Base-by-base conservation (phyloP, 345 rosid genomes). In the Boechera retrofracta region DNA sequence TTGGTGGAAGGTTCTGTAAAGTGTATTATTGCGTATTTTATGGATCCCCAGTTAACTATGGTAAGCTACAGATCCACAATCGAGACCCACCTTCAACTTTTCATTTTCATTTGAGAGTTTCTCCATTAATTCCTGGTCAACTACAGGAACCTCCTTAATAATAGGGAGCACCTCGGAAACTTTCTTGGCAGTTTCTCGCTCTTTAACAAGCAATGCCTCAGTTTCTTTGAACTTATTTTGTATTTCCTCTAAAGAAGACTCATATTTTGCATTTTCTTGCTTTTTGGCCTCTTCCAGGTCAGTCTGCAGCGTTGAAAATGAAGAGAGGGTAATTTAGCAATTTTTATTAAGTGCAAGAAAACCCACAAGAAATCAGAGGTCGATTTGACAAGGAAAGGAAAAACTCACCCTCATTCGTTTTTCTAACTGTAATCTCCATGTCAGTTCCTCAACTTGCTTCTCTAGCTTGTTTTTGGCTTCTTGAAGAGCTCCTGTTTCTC, bases 401-500 rank as follows among this genome's bases (percentile, higher is more conserved):
- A 44, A 33, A 44, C 79, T 83, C 80, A 92, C 99, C 79, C 98
- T 88, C 89, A 92, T 86, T 71, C 99, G 96, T 78, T 91, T 95
- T 92, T 95, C 99, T 68, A 95, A 85, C 79, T 93, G 99, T 47
- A 93, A 82, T 83, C 97, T 86, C 99, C 98, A 95, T 66, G 99
- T 95, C 73, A 95, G 83, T 70, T 95, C 99, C 78, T 95, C 99
- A 79, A 95, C 99, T 84, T 95, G 96, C 86, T 93, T 95, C 85
- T 95, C 98, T 81, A 93, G 84, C 82, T 92, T 91, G 83, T 92
- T 95, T 76, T 95, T 95, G 66, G 99, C 99, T 69, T 94, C 99
- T 82, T 95, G 98, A 74, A 95, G 93, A 77, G 99, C 99, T 79
- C 99, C 99, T 31, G 99, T 95, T 87, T 95, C 96, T 81, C 87